phyloP scores from a whole-genome alignment of 805 yeast species.

The Saccharomycopsis amapae region DNA sequence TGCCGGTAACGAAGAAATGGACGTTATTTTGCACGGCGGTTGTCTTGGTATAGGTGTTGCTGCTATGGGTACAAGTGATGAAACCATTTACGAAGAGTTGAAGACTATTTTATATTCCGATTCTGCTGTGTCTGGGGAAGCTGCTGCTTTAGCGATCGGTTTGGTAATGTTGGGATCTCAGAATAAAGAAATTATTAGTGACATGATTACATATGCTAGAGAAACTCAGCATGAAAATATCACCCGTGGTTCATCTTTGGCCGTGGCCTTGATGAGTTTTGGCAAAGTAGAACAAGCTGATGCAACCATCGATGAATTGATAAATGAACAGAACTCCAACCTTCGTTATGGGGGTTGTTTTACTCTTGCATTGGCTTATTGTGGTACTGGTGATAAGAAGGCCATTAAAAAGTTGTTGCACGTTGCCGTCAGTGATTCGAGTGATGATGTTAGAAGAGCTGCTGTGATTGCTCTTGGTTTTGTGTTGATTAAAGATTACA shows the following conservation, averaged over 20 bases:
- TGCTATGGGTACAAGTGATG: slow-evolving; percentile 85
- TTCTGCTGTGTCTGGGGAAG: slow-evolving; percentile 91
- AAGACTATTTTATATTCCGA: slow-evolving; percentile 81
- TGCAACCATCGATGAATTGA: slow-evolving; percentile 51
- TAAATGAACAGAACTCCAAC: slow-evolving; percentile 70
- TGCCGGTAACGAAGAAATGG: slow-evolving; percentile 64
- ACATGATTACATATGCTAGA: slow-evolving; percentile 84
- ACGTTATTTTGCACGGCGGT: slow-evolving; percentile 90
- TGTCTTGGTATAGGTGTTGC: slow-evolving; percentile 94
- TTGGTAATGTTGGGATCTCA: slow-evolving; percentile 92
- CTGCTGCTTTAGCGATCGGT: slow-evolving; percentile 96
- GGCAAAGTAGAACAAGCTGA: slow-evolving; percentile 83
- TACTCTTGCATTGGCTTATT: slow-evolving; percentile 91
- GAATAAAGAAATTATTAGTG: slow-evolving; percentile 46
- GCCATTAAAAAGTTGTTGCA: slow-evolving; percentile 85
- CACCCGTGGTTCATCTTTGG: slow-evolving; percentile 86
- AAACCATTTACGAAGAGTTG: slow-evolving; percentile 68
- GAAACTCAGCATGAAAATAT: slow-evolving; percentile 96
- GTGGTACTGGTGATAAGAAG: slow-evolving; percentile 86
- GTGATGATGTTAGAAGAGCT: slow-evolving; percentile 94
- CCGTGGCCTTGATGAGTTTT: slow-evolving; percentile 78
- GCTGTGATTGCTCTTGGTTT: slow-evolving; percentile 91
- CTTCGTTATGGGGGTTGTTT: slow-evolving; percentile 95
- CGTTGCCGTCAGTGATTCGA: slow-evolving; percentile 92
- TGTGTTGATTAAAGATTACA: slow-evolving; percentile 80